Percentiles rank a stretch among this genome's conserved stretches.
Conservation (phyloP, 768 basidiomycete species). For the Thelephora aurantiotincta region DNA sequence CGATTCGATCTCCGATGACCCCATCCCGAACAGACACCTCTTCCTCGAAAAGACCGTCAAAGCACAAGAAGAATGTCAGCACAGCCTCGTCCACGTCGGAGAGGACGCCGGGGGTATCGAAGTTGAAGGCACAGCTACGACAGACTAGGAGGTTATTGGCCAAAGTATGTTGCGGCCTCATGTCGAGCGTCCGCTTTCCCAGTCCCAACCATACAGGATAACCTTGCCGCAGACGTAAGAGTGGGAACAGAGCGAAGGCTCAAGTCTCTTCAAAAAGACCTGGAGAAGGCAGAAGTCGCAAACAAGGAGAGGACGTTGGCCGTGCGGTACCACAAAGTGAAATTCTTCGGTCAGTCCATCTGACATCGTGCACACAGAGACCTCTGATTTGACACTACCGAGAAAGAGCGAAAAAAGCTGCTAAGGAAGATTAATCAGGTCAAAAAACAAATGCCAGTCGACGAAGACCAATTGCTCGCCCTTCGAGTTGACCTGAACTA, state of each 20-base stretch:
- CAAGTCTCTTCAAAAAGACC: slow-evolving; percentile 60
- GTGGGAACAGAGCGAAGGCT: slow-evolving; percentile 71
- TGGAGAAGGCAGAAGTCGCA: slow-evolving; percentile 45
- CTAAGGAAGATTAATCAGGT: slow-evolving; percentile 58
- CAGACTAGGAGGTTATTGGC: slow-evolving; percentile 75
- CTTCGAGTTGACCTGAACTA: slow-evolving; percentile 87
- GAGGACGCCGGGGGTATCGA: slow-evolving; percentile 58
- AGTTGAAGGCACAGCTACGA: slow-evolving; percentile 72
- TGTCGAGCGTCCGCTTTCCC: neutral
- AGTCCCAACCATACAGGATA: slow-evolving; percentile 34
- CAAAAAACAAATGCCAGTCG: slow-evolving; percentile 42
- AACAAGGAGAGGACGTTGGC: slow-evolving; percentile 64
- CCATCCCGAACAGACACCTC: neutral
- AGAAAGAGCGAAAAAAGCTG: slow-evolving; percentile 76
- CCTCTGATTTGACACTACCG: neutral
- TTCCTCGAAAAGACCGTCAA: slow-evolving; percentile 15
- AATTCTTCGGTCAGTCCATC: slow-evolving; percentile 67
- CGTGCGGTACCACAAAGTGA: slow-evolving; percentile 74
- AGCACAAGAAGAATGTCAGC: slow-evolving; percentile 7
- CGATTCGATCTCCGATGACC: neutral
- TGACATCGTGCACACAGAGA: neutral
- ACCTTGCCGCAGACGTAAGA: slow-evolving; percentile 71
- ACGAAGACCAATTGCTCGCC: slow-evolving; percentile 9
- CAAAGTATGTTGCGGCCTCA: slow-evolving; percentile 33
- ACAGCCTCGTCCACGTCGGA: slow-evolving; percentile 6